Base-by-base conservation (phyloP, 2,329 filamentous ascomycete genomes). In the Ceratocystis smalleyi region DNA sequence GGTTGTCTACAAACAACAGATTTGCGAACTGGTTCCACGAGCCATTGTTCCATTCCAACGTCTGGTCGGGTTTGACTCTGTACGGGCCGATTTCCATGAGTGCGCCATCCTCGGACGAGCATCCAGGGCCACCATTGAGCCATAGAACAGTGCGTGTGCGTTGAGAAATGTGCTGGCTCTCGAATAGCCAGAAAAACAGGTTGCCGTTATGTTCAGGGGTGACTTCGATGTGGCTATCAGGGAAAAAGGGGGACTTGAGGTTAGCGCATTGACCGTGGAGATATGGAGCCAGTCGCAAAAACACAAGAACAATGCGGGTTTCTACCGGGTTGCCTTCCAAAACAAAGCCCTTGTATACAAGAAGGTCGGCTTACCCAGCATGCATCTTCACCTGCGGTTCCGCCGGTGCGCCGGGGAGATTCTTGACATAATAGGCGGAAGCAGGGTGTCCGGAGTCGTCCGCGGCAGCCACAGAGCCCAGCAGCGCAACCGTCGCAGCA, bases 1-100 rank as follows among this genome's bases (percentile, higher is more conserved):
- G 94, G 72, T 97, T 95, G 72, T 99, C 94, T 67, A 99, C 89
- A 72, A 99, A 99, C 66, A 99, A 83, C 62, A 99, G 75, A 71
- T 99, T 99, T 68, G 94, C 90, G 71, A 97, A 99, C 77, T 99
- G 92, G 74, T 96, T 88, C 95, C 95, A 99, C 0, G 91, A 91
- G n/a, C 94, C 94, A 64, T 95, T 87, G 73, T 96, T 96, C 73
- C 89, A 85, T 65, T 78, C 79, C 65, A 99, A 77, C 3, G 71
- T 86, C 79, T 75, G 81, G 75, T 87, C 82, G 69, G 92, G 82
- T 71, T 87, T 86, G 65, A 99, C 77, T 68, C 94, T 81, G 74
- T 96, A 99, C 1, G 94, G 94, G 0, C 94, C 94, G 68, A 99
- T 83, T 75, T 99, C 94, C 82, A 97, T 97, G 78, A 97, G 75